Conservation (phyloP, 257 asterid species). For the Solanum pinnatisectum region DNA sequence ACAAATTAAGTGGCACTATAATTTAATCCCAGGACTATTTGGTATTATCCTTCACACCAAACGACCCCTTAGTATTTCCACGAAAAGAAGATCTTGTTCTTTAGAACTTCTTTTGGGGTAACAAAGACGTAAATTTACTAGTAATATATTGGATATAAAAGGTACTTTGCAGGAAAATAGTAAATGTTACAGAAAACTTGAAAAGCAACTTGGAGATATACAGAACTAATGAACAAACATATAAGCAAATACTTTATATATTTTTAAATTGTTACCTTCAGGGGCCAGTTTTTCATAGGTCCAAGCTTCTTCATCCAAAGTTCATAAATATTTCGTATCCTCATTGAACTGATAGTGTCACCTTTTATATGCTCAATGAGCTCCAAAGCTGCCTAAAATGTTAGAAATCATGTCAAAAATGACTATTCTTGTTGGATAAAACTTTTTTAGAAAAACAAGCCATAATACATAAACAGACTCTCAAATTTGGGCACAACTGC, state of each 20-base stretch:
- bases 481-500: background rate
- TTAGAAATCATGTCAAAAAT: background rate
- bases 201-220: background rate
- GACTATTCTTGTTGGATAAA: background rate
- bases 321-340: constrained; percentile 39
- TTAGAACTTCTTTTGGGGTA: background rate
- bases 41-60: no score
- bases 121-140: background rate
- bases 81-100: background rate
- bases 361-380: constrained; percentile 42
- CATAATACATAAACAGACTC: background rate
- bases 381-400: constrained; percentile 61
- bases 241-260: background rate
- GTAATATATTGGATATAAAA: background rate
- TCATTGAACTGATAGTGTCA: constrained; percentile 20
- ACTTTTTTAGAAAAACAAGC: background rate
- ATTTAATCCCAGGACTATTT: no score
- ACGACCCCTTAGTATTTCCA: background rate
- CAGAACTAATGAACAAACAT: background rate
- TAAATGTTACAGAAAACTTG: background rate
- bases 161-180: background rate
- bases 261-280: constrained; percentile 29
- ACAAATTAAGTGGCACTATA: no score
- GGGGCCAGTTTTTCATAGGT: constrained; percentile 18
- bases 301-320: constrained; percentile 66